Evolutionary conservation across 2,329 filamentous ascomycete species (phyloP).

Genomic region (Trichoderma afroharzianum): DNA sequence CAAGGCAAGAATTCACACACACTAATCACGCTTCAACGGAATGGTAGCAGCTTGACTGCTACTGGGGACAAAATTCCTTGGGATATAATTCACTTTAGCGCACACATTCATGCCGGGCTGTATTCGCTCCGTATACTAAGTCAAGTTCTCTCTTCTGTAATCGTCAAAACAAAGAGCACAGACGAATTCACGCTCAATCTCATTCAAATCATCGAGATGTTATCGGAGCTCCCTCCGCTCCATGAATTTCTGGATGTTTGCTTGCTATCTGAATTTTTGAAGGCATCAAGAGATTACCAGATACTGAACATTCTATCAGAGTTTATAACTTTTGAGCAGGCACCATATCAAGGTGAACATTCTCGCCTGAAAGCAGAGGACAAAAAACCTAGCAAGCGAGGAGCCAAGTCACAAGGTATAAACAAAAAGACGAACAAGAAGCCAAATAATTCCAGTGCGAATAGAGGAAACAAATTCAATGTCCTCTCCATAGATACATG

Average conservation of each 20-base stretch:
- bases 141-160: conserved; percentile 28
- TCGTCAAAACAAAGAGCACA: neutral
- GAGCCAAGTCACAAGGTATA: neutral
- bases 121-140: conserved; percentile 58
- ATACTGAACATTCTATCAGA: conserved; percentile 19
- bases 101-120: conserved; percentile 56
- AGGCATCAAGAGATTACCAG: conserved; percentile 10
- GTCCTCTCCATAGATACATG: conserved; percentile 16
- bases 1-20: conserved; percentile 27
- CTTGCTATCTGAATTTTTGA: conserved; percentile 22
- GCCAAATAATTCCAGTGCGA: neutral
- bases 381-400: neutral
- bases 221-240: conserved; percentile 28
- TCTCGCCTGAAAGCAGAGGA: neutral
- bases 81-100: conserved; percentile 58
- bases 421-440: neutral
- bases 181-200: neutral
- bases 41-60: neutral
- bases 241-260: conserved; percentile 25
- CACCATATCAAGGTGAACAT: neutral
- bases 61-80: conserved; percentile 37
- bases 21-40: conserved; percentile 24
- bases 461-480: conserved; percentile 18
- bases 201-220: conserved; percentile 20
- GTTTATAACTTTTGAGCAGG: conserved; percentile 20